These are phyloP conservation scores for Trichosanthes truncata DNA, from an alignment of 306 rosid genomes.

Conservation along the genomic window DNA sequence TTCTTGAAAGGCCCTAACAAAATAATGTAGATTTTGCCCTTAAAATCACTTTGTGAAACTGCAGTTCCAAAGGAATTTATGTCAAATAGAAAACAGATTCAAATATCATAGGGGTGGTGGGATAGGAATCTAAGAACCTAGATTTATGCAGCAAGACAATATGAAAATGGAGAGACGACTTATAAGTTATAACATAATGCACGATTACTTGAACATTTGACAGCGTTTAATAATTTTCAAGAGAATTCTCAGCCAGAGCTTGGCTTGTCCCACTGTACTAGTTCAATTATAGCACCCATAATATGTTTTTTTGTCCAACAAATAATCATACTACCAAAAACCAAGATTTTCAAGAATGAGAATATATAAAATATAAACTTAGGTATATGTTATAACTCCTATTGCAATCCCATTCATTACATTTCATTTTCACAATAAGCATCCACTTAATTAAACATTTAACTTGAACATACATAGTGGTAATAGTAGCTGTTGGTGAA, in stretches of 20 bases:
- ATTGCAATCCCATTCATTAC: neutral
- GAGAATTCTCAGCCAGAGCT: neutral
- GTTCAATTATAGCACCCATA: neutral
- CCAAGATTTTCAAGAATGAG: neutral
- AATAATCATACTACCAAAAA: neutral
- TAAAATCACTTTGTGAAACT: neutral
- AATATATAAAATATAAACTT: neutral
- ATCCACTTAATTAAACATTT: neutral
- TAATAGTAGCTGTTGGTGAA: neutral
- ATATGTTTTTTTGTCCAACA: neutral
- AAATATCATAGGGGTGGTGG: neutral
- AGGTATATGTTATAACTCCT: neutral
- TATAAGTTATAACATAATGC: neutral
- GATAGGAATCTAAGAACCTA: neutral
- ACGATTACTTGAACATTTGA: neutral
- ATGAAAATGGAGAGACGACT: neutral
- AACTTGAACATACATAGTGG: neutral
- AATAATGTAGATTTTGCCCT: neutral
- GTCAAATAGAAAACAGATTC: neutral
- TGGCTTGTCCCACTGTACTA: neutral
- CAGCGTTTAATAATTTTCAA: neutral
- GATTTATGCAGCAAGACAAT: neutral
- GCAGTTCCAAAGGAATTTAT: neutral
- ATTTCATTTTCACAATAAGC: neutral
- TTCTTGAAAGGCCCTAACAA: neutral